These are phyloP conservation scores for Ochromonas danica DNA, from an alignment of 108 stramenopile genomes.

Conservation along the genomic window DNA sequence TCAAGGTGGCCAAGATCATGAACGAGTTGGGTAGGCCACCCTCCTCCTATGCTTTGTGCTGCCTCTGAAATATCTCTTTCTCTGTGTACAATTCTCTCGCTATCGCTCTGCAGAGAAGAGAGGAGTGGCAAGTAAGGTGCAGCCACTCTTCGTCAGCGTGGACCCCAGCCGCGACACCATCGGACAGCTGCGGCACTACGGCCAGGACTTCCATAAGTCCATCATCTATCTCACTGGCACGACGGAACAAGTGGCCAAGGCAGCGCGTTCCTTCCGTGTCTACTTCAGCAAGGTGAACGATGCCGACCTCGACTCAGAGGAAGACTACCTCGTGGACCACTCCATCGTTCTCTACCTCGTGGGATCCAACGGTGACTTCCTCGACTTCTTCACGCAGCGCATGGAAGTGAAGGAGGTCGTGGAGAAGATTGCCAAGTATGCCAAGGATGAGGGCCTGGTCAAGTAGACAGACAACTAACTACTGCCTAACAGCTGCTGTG, in stretches of 20 bases:
- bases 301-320: slow-evolving; percentile 70
- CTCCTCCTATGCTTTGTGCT: too few relatives aligned
- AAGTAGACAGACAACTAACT: too few relatives aligned
- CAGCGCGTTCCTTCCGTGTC: slow-evolving; percentile 94
- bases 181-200: slow-evolving; percentile 80
- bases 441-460: too few relatives aligned
- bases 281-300: slow-evolving; percentile 82
- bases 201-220: slow-evolving; percentile 89
- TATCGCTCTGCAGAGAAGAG: slow-evolving; percentile 56
- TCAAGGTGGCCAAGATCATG: slow-evolving; percentile 90
- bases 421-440: slow-evolving; percentile 84
- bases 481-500: too few relatives aligned
- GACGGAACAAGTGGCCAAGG: slow-evolving; percentile 85
- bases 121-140: slow-evolving; percentile 37
- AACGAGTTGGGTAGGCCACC: slow-evolving; percentile 72
- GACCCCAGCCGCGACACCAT: slow-evolving; percentile 96
- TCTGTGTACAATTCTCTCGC: slow-evolving; percentile 35
- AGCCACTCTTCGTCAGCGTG: slow-evolving; percentile 90
- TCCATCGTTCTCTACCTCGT: slow-evolving; percentile 97
- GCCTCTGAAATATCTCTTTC: background rate
- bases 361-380: slow-evolving; percentile 87
- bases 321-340: slow-evolving; percentile 98
- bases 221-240: slow-evolving; percentile 66
- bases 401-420: slow-evolving; percentile 82
- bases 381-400: slow-evolving; percentile 97